Evolutionary conservation across 2,329 filamentous ascomycete genomes (phyloP).

Genomic region (Aspergillus brasiliensis): DNA sequence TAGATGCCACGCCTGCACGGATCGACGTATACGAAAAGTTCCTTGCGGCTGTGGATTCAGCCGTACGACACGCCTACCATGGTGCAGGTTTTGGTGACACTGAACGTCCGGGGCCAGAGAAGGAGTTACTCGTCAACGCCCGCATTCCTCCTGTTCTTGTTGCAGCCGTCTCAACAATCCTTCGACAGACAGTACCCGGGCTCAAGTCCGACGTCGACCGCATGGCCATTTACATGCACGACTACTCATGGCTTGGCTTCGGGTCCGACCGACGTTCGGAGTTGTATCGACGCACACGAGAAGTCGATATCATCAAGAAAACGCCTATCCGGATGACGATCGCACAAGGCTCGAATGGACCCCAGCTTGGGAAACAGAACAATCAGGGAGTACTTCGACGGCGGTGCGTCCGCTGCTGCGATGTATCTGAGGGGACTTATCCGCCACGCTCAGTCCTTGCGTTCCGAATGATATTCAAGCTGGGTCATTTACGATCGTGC

Average conservation of each 20-base stretch:
- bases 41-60: constrained; percentile 65
- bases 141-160: constrained; percentile 55
- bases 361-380: constrained; percentile 8
- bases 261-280: constrained; percentile 60
- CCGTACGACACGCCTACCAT: constrained; percentile 62
- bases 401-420: constrained; percentile 62
- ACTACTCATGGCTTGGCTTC: constrained; percentile 70
- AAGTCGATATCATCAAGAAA: constrained; percentile 61
- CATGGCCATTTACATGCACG: constrained; percentile 70
- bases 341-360: not conserved
- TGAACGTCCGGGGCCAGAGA: constrained; percentile 53
- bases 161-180: constrained; percentile 50
- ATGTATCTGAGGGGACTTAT: constrained; percentile 66
- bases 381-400: constrained; percentile 34
- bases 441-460: constrained; percentile 38
- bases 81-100: constrained; percentile 46
- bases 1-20: constrained; percentile 58
- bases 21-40: constrained; percentile 65
- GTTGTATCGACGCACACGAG: constrained; percentile 62
- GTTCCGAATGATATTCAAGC: constrained; percentile 41
- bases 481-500: constrained; percentile 41
- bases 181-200: constrained; percentile 55
- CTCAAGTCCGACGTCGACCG: constrained; percentile 65
- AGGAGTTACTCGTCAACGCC: constrained; percentile 55
- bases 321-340: constrained; percentile 30